A percentile compares a stretch with the other conserved stretches of the same genome.
phyloP scores from a whole-genome alignment of 2,329 filamentous ascomycete genomes.

The Fusarium concolor region DNA sequence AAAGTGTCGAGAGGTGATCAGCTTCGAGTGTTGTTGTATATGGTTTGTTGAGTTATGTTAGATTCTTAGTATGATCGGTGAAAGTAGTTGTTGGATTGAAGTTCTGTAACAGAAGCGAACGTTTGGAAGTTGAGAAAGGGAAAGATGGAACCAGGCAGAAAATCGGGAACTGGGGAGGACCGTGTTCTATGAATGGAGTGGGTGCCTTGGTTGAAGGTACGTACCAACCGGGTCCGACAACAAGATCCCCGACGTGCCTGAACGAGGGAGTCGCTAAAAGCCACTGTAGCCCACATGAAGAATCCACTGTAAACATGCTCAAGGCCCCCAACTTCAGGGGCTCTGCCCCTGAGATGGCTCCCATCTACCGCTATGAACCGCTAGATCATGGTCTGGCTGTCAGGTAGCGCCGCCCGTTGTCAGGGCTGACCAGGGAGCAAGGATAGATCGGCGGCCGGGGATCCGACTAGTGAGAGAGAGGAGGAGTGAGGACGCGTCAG shows the following conservation, averaged over 20 bases:
- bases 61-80: conserved; percentile 2
- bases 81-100: conserved; percentile 28
- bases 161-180: conserved; percentile 45
- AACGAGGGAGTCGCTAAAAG: conserved; percentile 18
- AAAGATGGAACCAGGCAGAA: conserved; percentile 44
- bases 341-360: conserved; percentile 14
- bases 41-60: neutral
- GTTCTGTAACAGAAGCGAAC: conserved; percentile 30
- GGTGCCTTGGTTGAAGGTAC: conserved; percentile 45
- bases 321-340: conserved; percentile 30
- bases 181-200: conserved; percentile 52
- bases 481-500: conserved; percentile 47
- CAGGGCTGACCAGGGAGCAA: conserved; percentile 32
- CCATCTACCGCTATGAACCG: conserved; percentile 20
- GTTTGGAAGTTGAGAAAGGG: conserved; percentile 40
- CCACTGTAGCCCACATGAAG: conserved; percentile 35
- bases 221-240: conserved; percentile 32
- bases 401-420: conserved; percentile 39
- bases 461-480: conserved; percentile 40
- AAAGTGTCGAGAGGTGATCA: neutral
- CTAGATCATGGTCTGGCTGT: conserved; percentile 11
- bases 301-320: conserved; percentile 41
- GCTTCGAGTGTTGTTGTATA: neutral
- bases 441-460: conserved; percentile 41
- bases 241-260: conserved; percentile 28